Percentiles rank a stretch among this genome's conserved stretches.
These are phyloP conservation scores for Colletotrichum musicola DNA, from an alignment of 2,329 filamentous ascomycete species.

Conservation along the genomic window DNA sequence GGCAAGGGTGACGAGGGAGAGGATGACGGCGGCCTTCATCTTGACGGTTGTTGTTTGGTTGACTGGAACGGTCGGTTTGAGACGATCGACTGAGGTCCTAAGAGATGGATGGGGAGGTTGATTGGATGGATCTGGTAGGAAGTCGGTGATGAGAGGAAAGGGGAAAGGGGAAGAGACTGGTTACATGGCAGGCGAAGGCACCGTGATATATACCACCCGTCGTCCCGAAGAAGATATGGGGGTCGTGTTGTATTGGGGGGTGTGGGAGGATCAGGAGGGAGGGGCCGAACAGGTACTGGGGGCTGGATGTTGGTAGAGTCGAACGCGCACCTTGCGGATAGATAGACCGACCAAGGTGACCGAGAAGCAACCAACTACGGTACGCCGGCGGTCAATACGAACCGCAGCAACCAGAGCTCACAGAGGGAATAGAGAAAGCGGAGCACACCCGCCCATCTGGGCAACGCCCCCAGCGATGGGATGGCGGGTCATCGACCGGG, in stretches of 20 bases:
- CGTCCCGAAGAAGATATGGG: slow-evolving; percentile 6
- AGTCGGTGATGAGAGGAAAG: slow-evolving; percentile 41
- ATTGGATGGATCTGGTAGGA: slow-evolving; percentile 40
- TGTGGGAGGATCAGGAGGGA: slow-evolving; percentile 10
- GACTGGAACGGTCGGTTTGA: slow-evolving; percentile 6
- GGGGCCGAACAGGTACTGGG: slow-evolving; percentile 1
- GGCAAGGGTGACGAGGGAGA: slow-evolving; percentile 53
- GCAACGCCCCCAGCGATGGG: slow-evolving; percentile 16
- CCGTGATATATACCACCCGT: slow-evolving; percentile 39
- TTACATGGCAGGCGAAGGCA: slow-evolving; percentile 35
- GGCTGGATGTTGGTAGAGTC: background rate
- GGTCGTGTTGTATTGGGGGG: background rate
- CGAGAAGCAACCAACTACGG: slow-evolving; percentile 20
- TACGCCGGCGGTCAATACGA: slow-evolving; percentile 24
- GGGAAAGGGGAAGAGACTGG: slow-evolving; percentile 15
- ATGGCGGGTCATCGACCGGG: slow-evolving; percentile 30
- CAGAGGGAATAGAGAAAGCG: slow-evolving; percentile 11
- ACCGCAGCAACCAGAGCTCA: slow-evolving; percentile 34
- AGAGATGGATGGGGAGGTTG: slow-evolving; percentile 36
- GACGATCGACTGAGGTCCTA: slow-evolving; percentile 41
- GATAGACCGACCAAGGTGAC: slow-evolving; percentile 9
- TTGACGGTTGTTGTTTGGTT: slow-evolving; percentile 42
- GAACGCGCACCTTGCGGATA: slow-evolving; percentile 6
- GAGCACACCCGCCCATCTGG: slow-evolving; percentile 31
- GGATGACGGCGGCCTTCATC: slow-evolving; percentile 57